phyloP scores from a whole-genome alignment of 1,284 basidiomycete genomes.

The Coriolopsis trogii region DNA sequence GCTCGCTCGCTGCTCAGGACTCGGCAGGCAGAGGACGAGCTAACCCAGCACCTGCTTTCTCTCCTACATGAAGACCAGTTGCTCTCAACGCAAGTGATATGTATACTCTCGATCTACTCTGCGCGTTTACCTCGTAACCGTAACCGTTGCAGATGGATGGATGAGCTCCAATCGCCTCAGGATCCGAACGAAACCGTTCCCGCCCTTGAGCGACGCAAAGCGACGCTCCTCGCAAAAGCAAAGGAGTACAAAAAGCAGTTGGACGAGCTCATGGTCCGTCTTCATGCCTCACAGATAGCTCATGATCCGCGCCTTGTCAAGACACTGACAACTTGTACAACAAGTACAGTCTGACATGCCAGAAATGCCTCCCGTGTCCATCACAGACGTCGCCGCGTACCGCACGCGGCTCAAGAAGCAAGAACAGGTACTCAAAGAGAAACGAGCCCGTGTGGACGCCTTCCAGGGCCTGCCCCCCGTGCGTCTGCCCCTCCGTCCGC shows the following conservation, averaged over 20 bases:
- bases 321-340: background rate
- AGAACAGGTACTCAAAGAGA: conserved; percentile 44
- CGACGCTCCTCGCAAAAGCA: conserved; percentile 43
- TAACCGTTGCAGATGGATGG: conserved; percentile 39
- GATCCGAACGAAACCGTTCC: conserved; percentile 31
- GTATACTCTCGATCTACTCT: conserved; percentile 28
- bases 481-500: conserved; percentile 17
- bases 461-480: conserved; percentile 55
- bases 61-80: conserved; percentile 37
- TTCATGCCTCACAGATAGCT: background rate
- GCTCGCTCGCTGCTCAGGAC: conserved; percentile 37
- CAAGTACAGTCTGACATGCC: conserved; percentile 35
- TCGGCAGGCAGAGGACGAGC: conserved; percentile 38
- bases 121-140: background rate
- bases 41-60: conserved; percentile 37
- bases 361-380: conserved; percentile 36
- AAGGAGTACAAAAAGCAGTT: conserved; percentile 48
- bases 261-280: conserved; percentile 36
- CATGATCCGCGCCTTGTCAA: background rate
- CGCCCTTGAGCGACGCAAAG: conserved; percentile 40
- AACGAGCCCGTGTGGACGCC: conserved; percentile 44
- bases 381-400: conserved; percentile 40
- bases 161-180: conserved; percentile 31
- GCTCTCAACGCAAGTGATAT: no score
- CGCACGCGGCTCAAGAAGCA: conserved; percentile 40